Evolutionary conservation across 441 rosid species (phyloP).

Genomic region (Gossypium davidsonii): DNA sequence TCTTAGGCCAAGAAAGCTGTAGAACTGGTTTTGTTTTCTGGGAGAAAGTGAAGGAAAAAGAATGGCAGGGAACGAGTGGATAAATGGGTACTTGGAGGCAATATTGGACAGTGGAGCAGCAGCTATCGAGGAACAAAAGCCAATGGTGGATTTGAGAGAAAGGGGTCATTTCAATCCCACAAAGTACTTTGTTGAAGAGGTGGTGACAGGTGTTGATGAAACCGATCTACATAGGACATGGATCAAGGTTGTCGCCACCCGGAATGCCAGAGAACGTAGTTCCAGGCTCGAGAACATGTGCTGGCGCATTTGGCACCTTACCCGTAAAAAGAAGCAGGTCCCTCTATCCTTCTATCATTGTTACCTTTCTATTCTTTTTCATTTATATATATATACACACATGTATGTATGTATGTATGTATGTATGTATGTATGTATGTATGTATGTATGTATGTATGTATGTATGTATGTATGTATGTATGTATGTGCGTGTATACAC

Average conservation of each 20-base stretch:
- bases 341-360: neutral
- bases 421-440: neutral
- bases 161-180: constrained; percentile 75
- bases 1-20: neutral
- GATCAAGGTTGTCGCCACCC: constrained; percentile 94
- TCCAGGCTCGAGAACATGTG: constrained; percentile 97
- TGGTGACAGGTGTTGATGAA: constrained; percentile 87
- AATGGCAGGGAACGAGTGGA: constrained; percentile 98
- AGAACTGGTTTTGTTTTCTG: neutral
- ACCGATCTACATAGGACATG: constrained; percentile 85
- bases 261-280: constrained; percentile 87
- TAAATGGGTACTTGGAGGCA: constrained; percentile 91
- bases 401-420: neutral
- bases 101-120: constrained; percentile 68
- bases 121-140: constrained; percentile 58
- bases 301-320: constrained; percentile 98
- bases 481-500: neutral
- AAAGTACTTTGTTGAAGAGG: constrained; percentile 89
- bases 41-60: neutral
- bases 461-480: neutral
- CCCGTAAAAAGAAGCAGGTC: constrained; percentile 98
- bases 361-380: neutral
- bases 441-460: neutral
- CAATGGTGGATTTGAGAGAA: constrained; percentile 38
- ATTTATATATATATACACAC: neutral